Base-by-base conservation (phyloP, 1,284 basidiomycete genomes). In the Cryptococcus neoformans region DNA sequence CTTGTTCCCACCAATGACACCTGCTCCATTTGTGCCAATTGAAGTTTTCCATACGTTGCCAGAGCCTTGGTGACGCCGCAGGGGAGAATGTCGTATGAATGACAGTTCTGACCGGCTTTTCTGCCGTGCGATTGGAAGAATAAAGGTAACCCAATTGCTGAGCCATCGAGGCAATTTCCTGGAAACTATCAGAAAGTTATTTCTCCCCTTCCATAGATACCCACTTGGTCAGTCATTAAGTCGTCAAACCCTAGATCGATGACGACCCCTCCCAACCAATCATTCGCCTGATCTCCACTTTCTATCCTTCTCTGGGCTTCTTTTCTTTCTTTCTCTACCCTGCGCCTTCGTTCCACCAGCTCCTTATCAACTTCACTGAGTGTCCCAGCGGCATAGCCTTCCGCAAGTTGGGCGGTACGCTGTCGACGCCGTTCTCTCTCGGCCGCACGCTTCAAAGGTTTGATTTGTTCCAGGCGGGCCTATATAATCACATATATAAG, bases 161-260 rank as follows among this genome's bases (percentile, higher is more conserved):
- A 49, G 84, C 85, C 71, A 99, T 83, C 16, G 92, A 96, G 59
- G 81, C 84, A 59, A 95, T 83, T 81, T 99, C 96, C 90, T 95
- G 72, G 36, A 14, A 35, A 10, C 21, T n/a, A 6, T 54, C 34
- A 47, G 12, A 16, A 28, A 28, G 11, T 54, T 28, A 39, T 10
- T 37, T 17, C n/a, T 34, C 8, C 53, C 28, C 6, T 8, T 35
- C 17, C 10, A 21, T 46, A 28, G 12, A 14, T 14, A 79, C 86
- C 66, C 72, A 93, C 94, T 81, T 92, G 93, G 55, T 93, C 92
- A 49, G 80, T 85, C 96, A 99, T 99, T 77, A 88, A 82, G 49
- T 92, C 85, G 74, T 99, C 96, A 72, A 99, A 99, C 2, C 87
- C 92, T 6, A 96, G 81, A 78, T 99, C 96, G 35, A 99, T 79